phyloP scores from a whole-genome alignment of 2,329 filamentous ascomycete species.

The Xylaria digitata region DNA sequence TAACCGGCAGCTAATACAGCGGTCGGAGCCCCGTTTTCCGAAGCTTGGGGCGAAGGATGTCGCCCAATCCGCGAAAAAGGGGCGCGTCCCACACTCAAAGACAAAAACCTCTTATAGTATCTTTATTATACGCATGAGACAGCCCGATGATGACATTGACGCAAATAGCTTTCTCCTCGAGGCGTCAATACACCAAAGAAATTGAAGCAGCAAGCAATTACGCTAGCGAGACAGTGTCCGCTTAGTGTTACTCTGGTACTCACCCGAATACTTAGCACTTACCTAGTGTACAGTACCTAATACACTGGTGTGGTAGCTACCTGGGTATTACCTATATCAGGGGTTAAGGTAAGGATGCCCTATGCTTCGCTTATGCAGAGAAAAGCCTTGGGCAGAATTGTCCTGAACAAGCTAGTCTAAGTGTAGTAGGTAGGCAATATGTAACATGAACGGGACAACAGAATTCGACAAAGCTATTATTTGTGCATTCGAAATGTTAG shows the following conservation, averaged over 20 bases:
- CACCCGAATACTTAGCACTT: constrained; percentile 6
- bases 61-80: constrained; percentile 28
- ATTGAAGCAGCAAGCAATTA: background rate
- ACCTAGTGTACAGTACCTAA: too few species aligned
- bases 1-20: constrained; percentile 18
- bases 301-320: too few species aligned
- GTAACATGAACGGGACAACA: background rate
- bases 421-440: background rate
- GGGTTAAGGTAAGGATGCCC: constrained; percentile 22
- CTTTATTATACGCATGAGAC: constrained; percentile 10
- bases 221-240: background rate
- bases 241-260: background rate
- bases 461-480: background rate
- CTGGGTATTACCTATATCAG: background rate
- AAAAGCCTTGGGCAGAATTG: constrained; percentile 19
- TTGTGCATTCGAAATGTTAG: background rate
- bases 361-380: constrained; percentile 33
- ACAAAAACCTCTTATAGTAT: constrained; percentile 13
- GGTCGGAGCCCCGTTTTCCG: constrained; percentile 32
- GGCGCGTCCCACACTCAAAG: constrained; percentile 22
- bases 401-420: constrained; percentile 3
- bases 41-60: constrained; percentile 28
- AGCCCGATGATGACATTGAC: background rate
- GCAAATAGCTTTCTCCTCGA: constrained; percentile 6
- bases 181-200: background rate